Percentiles rank a stretch among this genome's conserved stretches.
phyloP scores from a whole-genome alignment of 495 filamentous ascomycete species.

The Neurospora sublineolata region DNA sequence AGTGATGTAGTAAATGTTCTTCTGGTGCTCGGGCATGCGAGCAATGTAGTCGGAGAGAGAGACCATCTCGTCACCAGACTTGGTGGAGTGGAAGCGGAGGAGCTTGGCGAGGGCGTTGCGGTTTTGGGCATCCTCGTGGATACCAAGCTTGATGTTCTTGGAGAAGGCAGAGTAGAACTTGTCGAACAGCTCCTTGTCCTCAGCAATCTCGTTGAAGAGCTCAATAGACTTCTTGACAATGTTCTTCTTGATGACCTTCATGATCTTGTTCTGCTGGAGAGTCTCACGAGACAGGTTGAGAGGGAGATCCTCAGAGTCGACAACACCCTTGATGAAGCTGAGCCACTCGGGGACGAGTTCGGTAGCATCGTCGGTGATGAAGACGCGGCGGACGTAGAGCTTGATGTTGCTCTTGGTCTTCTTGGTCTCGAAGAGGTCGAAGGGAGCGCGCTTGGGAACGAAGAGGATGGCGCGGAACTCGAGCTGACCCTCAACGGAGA shows the following conservation, averaged over 20 bases:
- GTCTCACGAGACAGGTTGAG: constrained; percentile 99
- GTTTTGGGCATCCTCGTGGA: constrained; percentile 99
- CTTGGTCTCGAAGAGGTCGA: constrained; percentile 99
- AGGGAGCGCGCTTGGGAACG: constrained; percentile 98
- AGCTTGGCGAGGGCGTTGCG: constrained; percentile 89
- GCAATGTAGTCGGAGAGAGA: constrained; percentile 95
- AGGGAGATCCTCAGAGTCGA: constrained; percentile 98
- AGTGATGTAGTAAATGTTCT: constrained; percentile 99
- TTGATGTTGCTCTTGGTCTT: constrained; percentile 99
- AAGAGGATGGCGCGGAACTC: constrained; percentile 99
- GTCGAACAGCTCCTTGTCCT: constrained; percentile 99
- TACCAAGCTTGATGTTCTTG: constrained; percentile 99
- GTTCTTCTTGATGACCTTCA: constrained; percentile 99
- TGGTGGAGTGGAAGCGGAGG: constrained; percentile 96
- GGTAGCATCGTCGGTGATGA: constrained; percentile 99
- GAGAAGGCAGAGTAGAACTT: constrained; percentile 99
- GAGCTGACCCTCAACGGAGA: constrained; percentile 99
- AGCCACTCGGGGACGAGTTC: constrained; percentile 99
- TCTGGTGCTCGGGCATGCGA: constrained; percentile 98
- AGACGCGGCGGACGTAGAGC: constrained; percentile 98
- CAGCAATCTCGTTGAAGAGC: constrained; percentile 95
- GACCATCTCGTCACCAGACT: constrained; percentile 90
- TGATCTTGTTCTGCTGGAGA: constrained; percentile 99
- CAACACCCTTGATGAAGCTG: constrained; percentile 98
- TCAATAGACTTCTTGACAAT: constrained; percentile 99